Evolutionary conservation across 371 early-diverging fungal genomes (phyloP).

Genomic region (Saksenaea oblongispora): DNA sequence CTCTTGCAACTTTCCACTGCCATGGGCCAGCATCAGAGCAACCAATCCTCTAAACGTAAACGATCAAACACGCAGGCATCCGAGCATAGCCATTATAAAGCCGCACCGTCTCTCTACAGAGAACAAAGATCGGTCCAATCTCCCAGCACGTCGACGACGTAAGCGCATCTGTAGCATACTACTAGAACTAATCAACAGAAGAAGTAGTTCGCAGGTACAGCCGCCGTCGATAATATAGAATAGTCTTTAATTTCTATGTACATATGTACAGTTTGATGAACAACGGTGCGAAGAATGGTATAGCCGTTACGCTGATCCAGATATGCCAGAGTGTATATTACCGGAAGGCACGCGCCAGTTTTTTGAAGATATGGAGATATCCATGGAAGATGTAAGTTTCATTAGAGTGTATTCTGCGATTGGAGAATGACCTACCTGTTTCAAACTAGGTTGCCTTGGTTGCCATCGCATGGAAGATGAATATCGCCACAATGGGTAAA

Average conservation of each 20-base stretch:
- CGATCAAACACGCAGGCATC: background rate
- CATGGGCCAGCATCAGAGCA: slow-evolving; percentile 7
- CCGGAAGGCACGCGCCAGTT: slow-evolving; percentile 45
- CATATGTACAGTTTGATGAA: slow-evolving; percentile 29
- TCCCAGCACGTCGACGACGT: background rate
- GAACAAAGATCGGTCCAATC: background rate
- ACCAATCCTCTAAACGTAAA: slow-evolving; percentile 1
- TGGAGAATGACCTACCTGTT: background rate
- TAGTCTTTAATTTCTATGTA: background rate
- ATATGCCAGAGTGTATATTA: slow-evolving; percentile 35
- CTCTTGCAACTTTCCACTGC: background rate
- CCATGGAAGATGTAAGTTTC: slow-evolving; percentile 40
- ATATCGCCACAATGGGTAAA: slow-evolving; percentile 64
- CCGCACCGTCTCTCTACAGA: background rate
- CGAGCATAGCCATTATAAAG: background rate
- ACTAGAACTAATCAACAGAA: background rate
- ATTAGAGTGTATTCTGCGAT: background rate
- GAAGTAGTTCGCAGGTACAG: background rate
- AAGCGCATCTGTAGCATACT: background rate
- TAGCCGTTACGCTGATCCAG: slow-evolving; percentile 41
- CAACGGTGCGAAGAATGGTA: slow-evolving; percentile 38
- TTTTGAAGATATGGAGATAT: slow-evolving; percentile 43
- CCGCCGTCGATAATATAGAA: background rate
- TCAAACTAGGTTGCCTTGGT: slow-evolving; percentile 54
- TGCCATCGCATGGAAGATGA: slow-evolving; percentile 64